These are phyloP conservation scores for Leccinellum luteum DNA, from an alignment of 768 basidiomycete species.

Conservation along the genomic window DNA sequence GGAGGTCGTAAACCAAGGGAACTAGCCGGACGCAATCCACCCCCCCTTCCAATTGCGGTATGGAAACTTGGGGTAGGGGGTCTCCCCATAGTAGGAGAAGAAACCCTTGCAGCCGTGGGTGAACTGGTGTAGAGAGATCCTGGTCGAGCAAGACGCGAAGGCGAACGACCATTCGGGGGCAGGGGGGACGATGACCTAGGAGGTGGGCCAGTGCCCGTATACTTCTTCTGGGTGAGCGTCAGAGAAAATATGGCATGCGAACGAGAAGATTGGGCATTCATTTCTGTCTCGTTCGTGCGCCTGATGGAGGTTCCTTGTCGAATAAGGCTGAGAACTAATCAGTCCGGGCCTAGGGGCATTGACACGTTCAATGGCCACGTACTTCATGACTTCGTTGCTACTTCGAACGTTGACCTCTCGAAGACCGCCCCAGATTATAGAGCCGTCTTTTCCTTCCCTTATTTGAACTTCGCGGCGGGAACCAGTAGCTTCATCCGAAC, in stretches of 20 bases:
- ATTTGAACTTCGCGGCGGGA: constrained; percentile 87
- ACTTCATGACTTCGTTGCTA: constrained; percentile 89
- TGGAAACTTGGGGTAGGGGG: constrained; percentile 80
- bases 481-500: constrained; percentile 64
- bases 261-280: constrained; percentile 98
- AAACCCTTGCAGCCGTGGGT: constrained; percentile 43
- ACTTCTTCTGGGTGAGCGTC: constrained; percentile 90
- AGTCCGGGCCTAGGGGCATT: constrained; percentile 15
- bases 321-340: constrained; percentile 59
- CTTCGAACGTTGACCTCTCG: constrained; percentile 88
- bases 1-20: constrained; percentile 67
- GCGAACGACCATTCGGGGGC: constrained; percentile 69
- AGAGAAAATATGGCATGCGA: constrained; percentile 99
- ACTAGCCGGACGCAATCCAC: constrained; percentile 70
- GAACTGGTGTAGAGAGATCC: constrained; percentile 64
- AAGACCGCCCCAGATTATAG: constrained; percentile 96
- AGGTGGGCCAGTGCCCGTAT: constrained; percentile 63
- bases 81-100: constrained; percentile 75
- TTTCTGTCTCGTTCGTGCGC: constrained; percentile 95
- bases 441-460: constrained; percentile 94
- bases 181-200: constrained; percentile 77
- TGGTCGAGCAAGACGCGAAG: constrained; percentile 78
- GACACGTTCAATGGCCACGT: constrained; percentile 35
- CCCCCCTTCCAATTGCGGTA: constrained; percentile 67
- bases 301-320: constrained; percentile 87